Evolutionary conservation across 2,329 filamentous ascomycete species (phyloP), one percentile per base, ranked within the genome.

Genomic region (Penicillium sp.): DNA sequence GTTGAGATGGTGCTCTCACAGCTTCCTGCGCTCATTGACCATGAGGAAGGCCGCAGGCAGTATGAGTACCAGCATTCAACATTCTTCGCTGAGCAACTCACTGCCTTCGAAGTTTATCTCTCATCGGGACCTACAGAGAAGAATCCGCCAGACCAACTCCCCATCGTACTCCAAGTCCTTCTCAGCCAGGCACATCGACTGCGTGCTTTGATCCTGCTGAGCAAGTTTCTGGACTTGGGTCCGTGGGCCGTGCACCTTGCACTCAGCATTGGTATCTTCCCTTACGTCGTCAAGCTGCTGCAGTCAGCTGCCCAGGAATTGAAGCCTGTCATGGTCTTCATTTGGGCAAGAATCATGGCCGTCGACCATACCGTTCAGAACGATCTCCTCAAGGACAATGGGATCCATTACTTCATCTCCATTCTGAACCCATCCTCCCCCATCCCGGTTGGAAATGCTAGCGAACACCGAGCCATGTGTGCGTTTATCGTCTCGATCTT

Each of bases 171-270:
- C 3, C 93, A 98, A 69, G 93, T 98, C 8, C 80, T 98, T 10
- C 80, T 98, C 5, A 97, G 92, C 67, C 93, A 98, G 69, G 91
- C 95, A 52, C 93, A 98, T 68, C 80, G 93, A 59, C 82, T 98
- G 24, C 81, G 93, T 43, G 93, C 93, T 13, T 78, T 98, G 54
- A 95, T 98, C 45, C 75, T 98, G 6, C 79, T 98, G 0, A 93
- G 91, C 50, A 89, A 90, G 58, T 98, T 98, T 69, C 77, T 98
- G 18, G 93, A 98, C 63, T 81, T 97, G 33, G 93, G 93, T 0
- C 93, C 93, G 0, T 98, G 93, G 93, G 95, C 93, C 27, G 93
- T 98, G n/a, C 93, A 97, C 68, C 82, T 98, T 35, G 93, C 93
- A 13, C 79, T 98, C 13, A 96, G 91, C 69, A 98, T 98, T 54